Evolutionary conservation across 2,329 filamentous ascomycete genomes (phyloP), one percentile per base, ranked within the genome.

Genomic region (Colletotrichum tofieldiae): DNA sequence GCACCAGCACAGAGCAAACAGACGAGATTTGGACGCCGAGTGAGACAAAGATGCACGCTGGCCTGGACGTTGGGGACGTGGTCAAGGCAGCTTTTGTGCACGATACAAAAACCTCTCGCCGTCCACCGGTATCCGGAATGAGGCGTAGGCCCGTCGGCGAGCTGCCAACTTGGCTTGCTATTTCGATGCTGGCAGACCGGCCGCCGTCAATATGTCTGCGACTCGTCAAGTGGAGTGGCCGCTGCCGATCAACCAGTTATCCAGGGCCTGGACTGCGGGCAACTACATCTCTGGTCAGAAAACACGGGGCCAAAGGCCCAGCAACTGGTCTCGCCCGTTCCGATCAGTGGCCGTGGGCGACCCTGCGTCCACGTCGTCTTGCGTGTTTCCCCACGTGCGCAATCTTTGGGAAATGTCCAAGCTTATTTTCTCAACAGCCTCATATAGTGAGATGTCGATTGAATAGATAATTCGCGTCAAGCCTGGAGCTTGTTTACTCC

Each of bases 321-420:
- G 45, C 26, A 47, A 26, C 45, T 51, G 64, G 49, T 67, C 68
- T 71, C 68, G 63, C 64, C 68, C 68, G 39, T 62, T 56, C 56
- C 41, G 63, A 61, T 56, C 55, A 67, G 63, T 45, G 47, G 32
- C 35, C 41, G 63, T 55, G 54, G 32, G 26, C 49, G 47, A 49
- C 41, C 63, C 49, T 67, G 63, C 56, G 64, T 37, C 39, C 39
- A 61, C 26, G 47, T 62, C 26, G 35, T 67, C 18, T 71, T 61
- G 35, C 58, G 41, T 35, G 56, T 58, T 45, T 62, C 58, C 20
- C 68, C 68, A 67, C 68, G 62, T 66, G 65, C 56, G 26, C 20
- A 32, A 51, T n/a, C 20, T 35, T 26, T 23, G 20, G 16, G 43
- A 39, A 54, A 39, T n/a, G 47, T 49, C 39, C 9, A 63, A 47